Base-by-base conservation (phyloP, 208 protist species). In the Hexamita inflata region DNA sequence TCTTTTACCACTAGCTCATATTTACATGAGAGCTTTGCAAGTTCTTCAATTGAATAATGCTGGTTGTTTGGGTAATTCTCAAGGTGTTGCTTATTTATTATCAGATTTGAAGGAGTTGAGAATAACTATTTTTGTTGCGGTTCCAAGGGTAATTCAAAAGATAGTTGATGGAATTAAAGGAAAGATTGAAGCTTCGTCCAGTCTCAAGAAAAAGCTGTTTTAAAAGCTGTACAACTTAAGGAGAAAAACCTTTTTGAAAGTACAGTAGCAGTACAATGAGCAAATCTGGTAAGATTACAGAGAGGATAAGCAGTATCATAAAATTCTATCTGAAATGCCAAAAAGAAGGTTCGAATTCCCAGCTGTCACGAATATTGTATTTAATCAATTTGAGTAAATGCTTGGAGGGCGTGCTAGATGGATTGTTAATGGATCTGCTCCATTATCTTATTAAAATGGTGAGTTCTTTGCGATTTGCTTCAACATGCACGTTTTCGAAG, bases 381-480 rank as follows among this genome's bases (percentile, higher is more conserved):
- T 42, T 53, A 24, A 13, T 24, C 39, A 67, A 45, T 0, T 32
- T 35, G 0, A 0, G 11, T 15, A 49, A 30, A n/a, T 59, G 1
- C 15, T 78, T 29, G 76, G 76, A 1, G 65, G 45, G 4, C 38
- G 40, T 9, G 0, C 34, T 39, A 58, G 38, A 70, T 15, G 1
- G 0, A 40, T 78, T 34, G 15, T 78, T 42, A 64, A 42, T 74
- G 76, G 76, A 13, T 62, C 62, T 28, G 64, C 76, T 45, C 62
- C 76, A 30, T 40, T 78, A 15, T 26, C 24, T 0, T 0, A 0
- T 34, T 24, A 9, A 28, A 40, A 34, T 49, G 19, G 28, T 29
- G 1, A 60, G 13, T 70, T 78, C 35, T 30, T 78, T 28, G 2
- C 40, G 19, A 4, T 1, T 35, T 0, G 64, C 32, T 59, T 78